A percentile compares a stretch with the other conserved stretches of the same genome.
phyloP scores from a whole-genome alignment of 2,329 filamentous ascomycete species.

The Penicillium sp. region DNA sequence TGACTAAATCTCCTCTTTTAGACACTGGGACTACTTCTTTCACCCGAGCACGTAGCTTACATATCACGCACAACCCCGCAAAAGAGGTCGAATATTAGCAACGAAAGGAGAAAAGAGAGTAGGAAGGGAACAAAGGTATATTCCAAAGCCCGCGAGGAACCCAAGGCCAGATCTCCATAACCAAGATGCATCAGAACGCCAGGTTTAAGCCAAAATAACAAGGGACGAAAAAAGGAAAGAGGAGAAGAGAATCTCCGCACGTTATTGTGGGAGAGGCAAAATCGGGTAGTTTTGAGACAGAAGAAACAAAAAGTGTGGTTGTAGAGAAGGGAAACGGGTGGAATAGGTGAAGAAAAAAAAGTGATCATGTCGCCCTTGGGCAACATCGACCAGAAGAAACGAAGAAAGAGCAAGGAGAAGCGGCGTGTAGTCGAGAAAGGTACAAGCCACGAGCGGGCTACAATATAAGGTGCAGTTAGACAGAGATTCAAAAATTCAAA shows the following conservation, averaged over 20 bases:
- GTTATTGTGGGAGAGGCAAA: neutral
- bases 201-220: constrained; percentile 24
- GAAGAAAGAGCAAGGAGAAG: constrained; percentile 25
- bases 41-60: constrained; percentile 7
- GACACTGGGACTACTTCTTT: constrained; percentile 17
- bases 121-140: constrained; percentile 17
- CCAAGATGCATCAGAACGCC: constrained; percentile 43
- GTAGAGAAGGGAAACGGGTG: constrained; percentile 18
- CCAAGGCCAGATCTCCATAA: constrained; percentile 38
- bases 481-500: constrained; percentile 20
- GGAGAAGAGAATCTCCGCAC: constrained; percentile 9
- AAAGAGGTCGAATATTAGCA: neutral
- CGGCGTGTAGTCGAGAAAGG: constrained; percentile 13
- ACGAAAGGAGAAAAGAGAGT: neutral
- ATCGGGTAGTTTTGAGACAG: neutral
- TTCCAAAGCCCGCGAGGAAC: constrained; percentile 28
- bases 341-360: constrained; percentile 6
- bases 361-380: neutral
- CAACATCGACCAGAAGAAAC: constrained; percentile 11
- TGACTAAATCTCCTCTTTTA: constrained; percentile 7
- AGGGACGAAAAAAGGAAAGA: constrained; percentile 16
- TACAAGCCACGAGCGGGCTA: constrained; percentile 16
- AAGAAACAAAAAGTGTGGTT: constrained; percentile 17
- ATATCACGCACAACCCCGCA: neutral
- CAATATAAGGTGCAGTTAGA: constrained; percentile 16